Base-by-base conservation (phyloP, 495 filamentous ascomycete genomes). In the Pyronema omphalodes region DNA sequence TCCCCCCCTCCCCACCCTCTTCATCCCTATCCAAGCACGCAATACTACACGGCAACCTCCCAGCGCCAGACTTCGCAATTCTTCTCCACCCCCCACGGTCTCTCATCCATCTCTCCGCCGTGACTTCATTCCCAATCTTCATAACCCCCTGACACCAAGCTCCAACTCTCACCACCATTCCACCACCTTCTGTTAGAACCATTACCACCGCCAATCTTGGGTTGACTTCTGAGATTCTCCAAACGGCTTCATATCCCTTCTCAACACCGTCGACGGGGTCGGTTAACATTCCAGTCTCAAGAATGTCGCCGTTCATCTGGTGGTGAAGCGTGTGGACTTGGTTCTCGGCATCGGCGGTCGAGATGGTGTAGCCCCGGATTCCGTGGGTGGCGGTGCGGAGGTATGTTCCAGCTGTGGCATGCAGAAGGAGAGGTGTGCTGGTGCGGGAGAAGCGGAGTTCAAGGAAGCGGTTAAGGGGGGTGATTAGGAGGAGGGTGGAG, bases 21-120 rank as follows among this genome's bases (percentile, higher is more conserved):
- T 54, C 52, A 54, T 54, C 52, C 8, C 52, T 11, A 23, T 54
- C 52, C 39, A 54, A 23, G 19, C 52, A 54, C 41, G 52, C 52
- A 9, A 46, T 41, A 9, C 12, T 29, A 23, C 52, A 54, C 19
- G 52, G 52, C 40, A 54, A 35, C 52, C 9, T 12, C 6, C 19
- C 41, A 3, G 2, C 34, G 3, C 52, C 52, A 3, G 35, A n/a
- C 40, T 29, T 44, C 37, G 23, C 18, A 11, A 54, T 39, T 9
- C 52, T 44, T 9, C 9, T 37, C 52, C 52, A 54, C 52, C 41
- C 11, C 6, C 18, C 52, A 2, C 45, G 40, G 3, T 8, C n/a
- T 4, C 18, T 29, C 3, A 41, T 23, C 52, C 52, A 54, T 11
- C 52, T 11, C 41, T 54, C 52, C 15, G 36, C 52, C 15, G 41